These are phyloP conservation scores for Kockiozyma suomiensis DNA, from an alignment of 805 yeast species.

Conservation along the genomic window DNA sequence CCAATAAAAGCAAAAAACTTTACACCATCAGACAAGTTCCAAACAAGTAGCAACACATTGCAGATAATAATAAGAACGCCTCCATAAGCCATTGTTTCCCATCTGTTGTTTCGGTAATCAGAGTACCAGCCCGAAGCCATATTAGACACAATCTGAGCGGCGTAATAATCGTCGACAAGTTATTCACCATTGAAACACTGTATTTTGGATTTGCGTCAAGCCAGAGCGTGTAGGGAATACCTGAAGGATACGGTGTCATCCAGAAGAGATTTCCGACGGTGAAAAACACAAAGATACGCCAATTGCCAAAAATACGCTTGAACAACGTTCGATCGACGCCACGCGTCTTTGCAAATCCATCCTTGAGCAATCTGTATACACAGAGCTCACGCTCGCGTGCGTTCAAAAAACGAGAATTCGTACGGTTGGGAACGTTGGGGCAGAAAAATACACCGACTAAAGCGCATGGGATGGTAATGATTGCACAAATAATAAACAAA, in stretches of 20 bases:
- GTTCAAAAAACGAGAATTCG: conserved; percentile 55
- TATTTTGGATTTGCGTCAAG: conserved; percentile 10
- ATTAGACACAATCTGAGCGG: conserved; percentile 54
- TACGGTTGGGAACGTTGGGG: conserved; percentile 68
- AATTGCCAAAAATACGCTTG: conserved; percentile 23
- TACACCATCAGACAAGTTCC: conserved; percentile 57
- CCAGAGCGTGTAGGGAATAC: conserved; percentile 27
- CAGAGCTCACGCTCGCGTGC: conserved; percentile 60
- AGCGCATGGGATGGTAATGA: conserved; percentile 60
- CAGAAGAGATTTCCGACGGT: conserved; percentile 20
- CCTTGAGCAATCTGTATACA: conserved; percentile 46
- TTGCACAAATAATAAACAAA: conserved; percentile 68
- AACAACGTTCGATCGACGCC: conserved; percentile 23
- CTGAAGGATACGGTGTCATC: conserved; percentile 31
- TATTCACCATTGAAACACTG: conserved; percentile 41
- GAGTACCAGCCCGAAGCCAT: conserved; percentile 42
- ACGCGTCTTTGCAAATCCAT: conserved; percentile 23
- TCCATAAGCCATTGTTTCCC: conserved; percentile 20
- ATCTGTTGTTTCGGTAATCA: conserved; percentile 45
- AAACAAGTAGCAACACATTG: conserved; percentile 55
- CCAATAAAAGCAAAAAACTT: conserved; percentile 59
- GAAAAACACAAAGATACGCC: conserved; percentile 27
- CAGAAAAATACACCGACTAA: conserved; percentile 55
- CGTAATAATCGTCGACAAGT: conserved; percentile 59
- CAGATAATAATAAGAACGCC: conserved; percentile 23